Base-by-base conservation (phyloP, 1,139 yeast genomes). In the Pneumocystis carinii region DNA sequence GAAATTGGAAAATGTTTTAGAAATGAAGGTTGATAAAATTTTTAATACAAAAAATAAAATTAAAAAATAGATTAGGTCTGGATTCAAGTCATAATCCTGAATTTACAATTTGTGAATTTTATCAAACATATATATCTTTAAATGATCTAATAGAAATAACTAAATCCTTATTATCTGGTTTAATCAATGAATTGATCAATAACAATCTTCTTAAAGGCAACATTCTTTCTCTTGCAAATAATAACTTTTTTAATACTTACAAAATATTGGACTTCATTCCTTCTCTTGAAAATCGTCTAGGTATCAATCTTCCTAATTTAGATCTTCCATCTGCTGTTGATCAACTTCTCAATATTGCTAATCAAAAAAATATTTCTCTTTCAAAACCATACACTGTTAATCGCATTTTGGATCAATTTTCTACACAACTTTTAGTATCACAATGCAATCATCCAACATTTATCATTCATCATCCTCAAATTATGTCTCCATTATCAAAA, bases 1-100 rank as follows among this genome's bases (percentile, higher is more conserved):
- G 98, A 92, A 80, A 92, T 92, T 73, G 98, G 98, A 67, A 90
- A 97, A 78, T 97, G 92, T 78, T 92, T 92, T 81, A 87, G 98
- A 83, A 92, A 92, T 74, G 98, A 92, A 78, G 97, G 97, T 77
- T 95, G 92, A 0, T 87, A 85, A 64, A 92, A 98, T 0, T 24
- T 48, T 48, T 8, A 48, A 48, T 24, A 19, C 73, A 92, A 17
- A 41, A 41, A 41, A 24, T 5, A 48, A 48, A 48, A 19, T 12
- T 24, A 48, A 48, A 42, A 6, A 32, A 90, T 48, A 10, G 14
- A 14, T 48, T 48, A 48, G 55, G 55, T 12, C 14, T 92, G 66
- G 98, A 92, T 76, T 82, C 88, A 83, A 90, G 97, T 64, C 98
- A 92, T 77, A 92, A 92, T 79, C 97, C 97, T 60, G 98, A 92